A percentile compares a stretch with the other conserved stretches of the same genome.
These are phyloP conservation scores for Copromyces sp. DNA, from an alignment of 495 filamentous ascomycete genomes.

Conservation along the genomic window DNA sequence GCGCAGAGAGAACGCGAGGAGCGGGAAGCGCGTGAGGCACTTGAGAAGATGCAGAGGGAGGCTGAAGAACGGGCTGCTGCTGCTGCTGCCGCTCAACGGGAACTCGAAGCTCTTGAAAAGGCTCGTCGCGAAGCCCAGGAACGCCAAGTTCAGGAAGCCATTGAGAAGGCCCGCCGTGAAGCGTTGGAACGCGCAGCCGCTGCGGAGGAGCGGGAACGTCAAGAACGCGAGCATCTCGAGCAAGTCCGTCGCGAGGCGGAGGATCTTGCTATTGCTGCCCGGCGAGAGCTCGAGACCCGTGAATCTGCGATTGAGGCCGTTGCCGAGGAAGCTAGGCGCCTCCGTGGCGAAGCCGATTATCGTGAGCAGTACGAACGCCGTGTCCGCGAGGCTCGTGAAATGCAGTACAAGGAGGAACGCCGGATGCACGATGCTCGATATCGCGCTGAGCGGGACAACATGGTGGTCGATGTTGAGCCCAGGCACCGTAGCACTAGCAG, in stretches of 20 bases:
- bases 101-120: neutral
- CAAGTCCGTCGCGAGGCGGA: neutral
- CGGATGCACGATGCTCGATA: slow-evolving; percentile 12
- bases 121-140: neutral
- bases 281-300: neutral
- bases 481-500: neutral
- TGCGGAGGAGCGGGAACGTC: neutral
- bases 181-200: neutral
- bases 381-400: slow-evolving; percentile 18
- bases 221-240: neutral
- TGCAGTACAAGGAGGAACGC: slow-evolving; percentile 15
- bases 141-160: neutral
- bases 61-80: neutral
- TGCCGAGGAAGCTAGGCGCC: slow-evolving; percentile 10
- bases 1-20: neutral
- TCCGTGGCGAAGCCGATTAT: slow-evolving; percentile 17
- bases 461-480: slow-evolving; percentile 1
- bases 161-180: neutral
- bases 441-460: slow-evolving; percentile 10
- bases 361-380: slow-evolving; percentile 18
- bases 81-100: neutral
- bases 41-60: neutral
- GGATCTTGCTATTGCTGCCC: neutral
- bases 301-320: neutral
- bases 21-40: neutral